Conservation (phyloP, 768 basidiomycete genomes). For the Podaxis rugospora region DNA sequence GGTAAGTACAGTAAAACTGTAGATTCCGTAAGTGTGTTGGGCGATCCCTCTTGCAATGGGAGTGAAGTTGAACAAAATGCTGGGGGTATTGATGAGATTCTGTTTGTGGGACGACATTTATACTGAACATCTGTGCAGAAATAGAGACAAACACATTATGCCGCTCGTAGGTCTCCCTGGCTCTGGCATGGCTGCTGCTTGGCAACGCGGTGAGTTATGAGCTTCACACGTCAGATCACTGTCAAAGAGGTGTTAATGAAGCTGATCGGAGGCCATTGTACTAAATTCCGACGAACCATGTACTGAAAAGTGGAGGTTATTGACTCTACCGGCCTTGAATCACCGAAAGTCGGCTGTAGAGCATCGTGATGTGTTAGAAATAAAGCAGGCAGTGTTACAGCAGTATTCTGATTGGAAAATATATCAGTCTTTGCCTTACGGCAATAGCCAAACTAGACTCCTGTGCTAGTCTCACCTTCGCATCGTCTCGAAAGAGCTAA, state of each 20-base stretch:
- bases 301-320: not conserved
- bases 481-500: slow-evolving; percentile 58
- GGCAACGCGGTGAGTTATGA: not conserved
- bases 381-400: not conserved
- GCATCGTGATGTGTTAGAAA: slow-evolving; percentile 50
- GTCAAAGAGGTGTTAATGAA: not conserved
- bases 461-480: slow-evolving; percentile 34
- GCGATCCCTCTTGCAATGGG: not conserved
- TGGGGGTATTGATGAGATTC: not conserved
- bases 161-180: not conserved
- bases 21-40: slow-evolving; percentile 4
- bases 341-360: slow-evolving; percentile 57
- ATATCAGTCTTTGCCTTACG: slow-evolving; percentile 28
- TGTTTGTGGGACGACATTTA: too few relatives aligned
- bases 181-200: not conserved
- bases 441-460: slow-evolving; percentile 44
- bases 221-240: not conserved
- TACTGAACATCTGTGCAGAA: not conserved
- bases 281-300: not conserved
- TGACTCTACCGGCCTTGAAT: slow-evolving; percentile 45
- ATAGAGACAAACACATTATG: not conserved
- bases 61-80: slow-evolving; percentile 3
- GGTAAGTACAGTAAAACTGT: not conserved
- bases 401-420: too few relatives aligned
- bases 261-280: not conserved